Base-by-base conservation (phyloP, 1,284 basidiomycete genomes). In the Moniliella sp. region DNA sequence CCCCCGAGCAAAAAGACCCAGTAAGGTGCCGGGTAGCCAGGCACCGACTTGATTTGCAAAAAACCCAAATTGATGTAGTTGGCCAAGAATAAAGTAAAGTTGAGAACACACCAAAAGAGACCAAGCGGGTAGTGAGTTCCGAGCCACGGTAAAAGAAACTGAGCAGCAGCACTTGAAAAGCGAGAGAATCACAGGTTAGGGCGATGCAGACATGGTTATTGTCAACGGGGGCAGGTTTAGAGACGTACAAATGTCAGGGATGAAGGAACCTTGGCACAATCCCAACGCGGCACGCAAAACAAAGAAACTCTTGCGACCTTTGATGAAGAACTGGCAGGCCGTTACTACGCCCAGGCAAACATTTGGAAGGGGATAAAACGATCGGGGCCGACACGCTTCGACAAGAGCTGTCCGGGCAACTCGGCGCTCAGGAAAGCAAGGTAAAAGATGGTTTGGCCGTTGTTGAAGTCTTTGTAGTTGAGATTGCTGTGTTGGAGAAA, bases 311-410 rank as follows among this genome's bases (percentile, higher is more conserved):
- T 27, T 18, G 4, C 38, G 32, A 9, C 30, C 34, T 4, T 27
- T 29, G 28, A 42, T 18, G 11, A 21, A 36, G 30, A 42, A 76
- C 49, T 77, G 75, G 12, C 54, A 57, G n/a, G 69, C 50, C 0
- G 73, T 69, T 4, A 74, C 67, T 27, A 62, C 32, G 28, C 48
- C 61, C 62, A 64, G 3, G 36, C 21, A 39, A 58, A 48, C 45
- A 63, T 57, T 57, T 75, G 74, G 15, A 63, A 69, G 1, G 75
- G 75, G 43, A 76, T 72, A 74, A 74, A 77, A 15, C 69, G 64
- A 52, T 76, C 74, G 1, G 73, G 72, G 2, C 75, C 74, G 25
- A 75, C 66, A 12, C 71, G 65, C 57, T 77, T 78, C 3, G 73
- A 75, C 26, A 78, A n/a, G n/a, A n/a, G 8, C 43, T 76, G 75